Conservation (phyloP, 2,329 filamentous ascomycete species). For the Botrytis hyacinthi region DNA sequence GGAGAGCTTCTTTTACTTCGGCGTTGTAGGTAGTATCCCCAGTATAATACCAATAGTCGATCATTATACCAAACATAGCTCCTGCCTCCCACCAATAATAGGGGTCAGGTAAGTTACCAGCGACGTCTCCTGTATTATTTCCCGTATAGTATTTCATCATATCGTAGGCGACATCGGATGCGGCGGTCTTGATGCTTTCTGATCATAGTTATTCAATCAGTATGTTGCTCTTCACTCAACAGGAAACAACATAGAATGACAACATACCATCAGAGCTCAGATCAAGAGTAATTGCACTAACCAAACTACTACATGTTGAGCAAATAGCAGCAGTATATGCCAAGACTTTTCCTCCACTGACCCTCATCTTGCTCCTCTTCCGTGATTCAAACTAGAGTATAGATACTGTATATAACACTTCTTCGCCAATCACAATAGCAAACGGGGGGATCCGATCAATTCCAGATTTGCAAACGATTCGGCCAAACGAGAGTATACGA, state of each 20-base stretch:
- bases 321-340: slow-evolving; percentile 21
- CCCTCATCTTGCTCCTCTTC: slow-evolving; percentile 18
- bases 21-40: slow-evolving; percentile 69
- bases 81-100: slow-evolving; percentile 54
- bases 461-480: slow-evolving; percentile 3
- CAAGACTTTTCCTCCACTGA: slow-evolving; percentile 17
- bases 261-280: slow-evolving; percentile 17
- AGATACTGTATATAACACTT: background rate
- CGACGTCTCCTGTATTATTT: slow-evolving; percentile 48
- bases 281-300: slow-evolving; percentile 19
- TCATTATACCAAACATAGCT: slow-evolving; percentile 67
- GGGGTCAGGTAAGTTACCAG: slow-evolving; percentile 47
- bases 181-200: slow-evolving; percentile 39
- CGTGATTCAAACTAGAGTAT: background rate
- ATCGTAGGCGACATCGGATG: slow-evolving; percentile 43
- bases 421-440: background rate
- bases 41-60: slow-evolving; percentile 84
- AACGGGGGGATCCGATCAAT: background rate
- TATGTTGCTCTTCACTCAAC: background rate
- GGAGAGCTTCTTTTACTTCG: slow-evolving; percentile 57
- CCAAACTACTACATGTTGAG: slow-evolving; percentile 17
- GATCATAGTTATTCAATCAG: background rate
- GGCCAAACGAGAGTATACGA: slow-evolving; percentile 19
- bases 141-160: slow-evolving; percentile 54
- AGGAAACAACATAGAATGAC: background rate